phyloP scores from a whole-genome alignment of 1,284 basidiomycete genomes.

The Xerocomus amazonicus region DNA sequence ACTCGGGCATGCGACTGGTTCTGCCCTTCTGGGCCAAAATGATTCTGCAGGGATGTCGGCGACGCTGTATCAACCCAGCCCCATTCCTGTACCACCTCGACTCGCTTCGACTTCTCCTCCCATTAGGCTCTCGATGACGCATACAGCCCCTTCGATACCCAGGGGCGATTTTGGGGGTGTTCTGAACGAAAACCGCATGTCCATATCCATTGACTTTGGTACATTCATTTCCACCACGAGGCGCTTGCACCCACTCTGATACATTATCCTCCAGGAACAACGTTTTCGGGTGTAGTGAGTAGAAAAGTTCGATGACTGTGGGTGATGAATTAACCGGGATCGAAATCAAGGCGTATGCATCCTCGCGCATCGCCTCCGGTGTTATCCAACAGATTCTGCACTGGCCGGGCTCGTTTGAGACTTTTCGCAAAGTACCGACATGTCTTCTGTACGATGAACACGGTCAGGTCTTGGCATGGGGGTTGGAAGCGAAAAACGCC shows the following conservation, averaged over 20 bases:
- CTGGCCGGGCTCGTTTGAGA: constrained; percentile 77
- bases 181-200: constrained; percentile 62
- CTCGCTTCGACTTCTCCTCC: constrained; percentile 24
- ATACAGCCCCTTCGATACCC: constrained; percentile 3
- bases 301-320: not conserved
- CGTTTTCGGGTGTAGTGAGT: constrained; percentile 78
- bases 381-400: constrained; percentile 72
- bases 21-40: not conserved
- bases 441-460: constrained; percentile 71
- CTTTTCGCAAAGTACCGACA: constrained; percentile 78
- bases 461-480: constrained; percentile 72
- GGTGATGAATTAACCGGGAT: not conserved
- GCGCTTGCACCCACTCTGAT: constrained; percentile 6
- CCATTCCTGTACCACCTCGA: constrained; percentile 33
- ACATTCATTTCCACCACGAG: constrained; percentile 17
- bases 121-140: constrained; percentile 3
- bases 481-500: constrained; percentile 75
- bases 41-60: not conserved
- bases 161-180: constrained; percentile 14
- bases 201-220: constrained; percentile 79
- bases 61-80: constrained; percentile 34
- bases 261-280: constrained; percentile 53
- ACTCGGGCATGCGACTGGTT: constrained; percentile 1
- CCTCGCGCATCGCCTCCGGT: constrained; percentile 75
- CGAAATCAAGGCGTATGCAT: constrained; percentile 63